Conservation (phyloP, 768 basidiomycete species). For the Auricularia sp. region DNA sequence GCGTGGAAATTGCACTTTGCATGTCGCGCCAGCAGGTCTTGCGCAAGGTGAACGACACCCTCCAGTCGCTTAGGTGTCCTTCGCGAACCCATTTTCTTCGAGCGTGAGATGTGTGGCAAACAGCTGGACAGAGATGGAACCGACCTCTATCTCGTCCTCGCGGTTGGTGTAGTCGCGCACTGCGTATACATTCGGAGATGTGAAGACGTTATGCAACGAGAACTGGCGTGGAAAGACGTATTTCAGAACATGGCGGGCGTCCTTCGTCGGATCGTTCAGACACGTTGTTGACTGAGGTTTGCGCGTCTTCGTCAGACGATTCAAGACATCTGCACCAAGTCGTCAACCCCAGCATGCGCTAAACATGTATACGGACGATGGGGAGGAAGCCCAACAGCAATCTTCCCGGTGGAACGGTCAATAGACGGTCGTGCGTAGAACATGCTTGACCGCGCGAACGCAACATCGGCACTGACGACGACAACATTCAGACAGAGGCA, state of each 20-base stretch:
- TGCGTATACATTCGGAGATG: constrained; percentile 13
- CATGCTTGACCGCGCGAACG: constrained; percentile 43
- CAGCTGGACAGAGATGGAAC: constrained; percentile 6
- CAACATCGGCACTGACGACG: constrained; percentile 39
- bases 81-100: constrained; percentile 28
- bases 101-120: constrained; percentile 8
- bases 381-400: constrained; percentile 56
- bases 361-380: constrained; percentile 38
- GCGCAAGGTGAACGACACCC: constrained; percentile 39
- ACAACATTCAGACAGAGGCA: background rate
- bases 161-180: constrained; percentile 48
- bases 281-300: constrained; percentile 27
- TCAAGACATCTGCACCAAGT: constrained; percentile 47
- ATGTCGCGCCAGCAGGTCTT: constrained; percentile 58
- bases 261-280: background rate
- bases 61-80: constrained; percentile 72
- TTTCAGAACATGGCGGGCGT: constrained; percentile 60
- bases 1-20: constrained; percentile 57
- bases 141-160: constrained; percentile 62
- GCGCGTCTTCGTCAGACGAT: constrained; percentile 32
- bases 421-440: constrained; percentile 54
- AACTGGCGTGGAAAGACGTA: constrained; percentile 81
- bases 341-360: background rate
- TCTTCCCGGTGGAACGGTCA: constrained; percentile 37
- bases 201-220: constrained; percentile 52